Base-by-base conservation (phyloP, 805 yeast species). In the fission yeast (Schizosaccharomyces pombe) region DNA sequence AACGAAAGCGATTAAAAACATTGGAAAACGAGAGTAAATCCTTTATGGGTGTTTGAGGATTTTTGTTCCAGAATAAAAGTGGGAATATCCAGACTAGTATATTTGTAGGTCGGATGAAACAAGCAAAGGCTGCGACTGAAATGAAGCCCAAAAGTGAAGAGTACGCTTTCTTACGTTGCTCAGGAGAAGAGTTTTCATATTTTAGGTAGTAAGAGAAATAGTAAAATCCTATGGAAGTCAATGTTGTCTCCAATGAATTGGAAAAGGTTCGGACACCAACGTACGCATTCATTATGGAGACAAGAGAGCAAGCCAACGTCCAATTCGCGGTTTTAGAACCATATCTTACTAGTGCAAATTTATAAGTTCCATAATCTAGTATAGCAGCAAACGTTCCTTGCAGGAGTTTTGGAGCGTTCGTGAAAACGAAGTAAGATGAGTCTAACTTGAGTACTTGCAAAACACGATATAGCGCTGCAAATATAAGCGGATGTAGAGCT, bases 271-370 rank as follows among this genome's bases (percentile, higher is more conserved):
- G 72, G 1, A 94, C 80, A 40, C 77, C 70, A 47, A 80, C 72
- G 65, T 74, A 85, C 81, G 89, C 85, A 63, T 86, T 85, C 72
- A 85, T 89, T 2, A 82, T 78, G 51, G 84, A 80, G 1, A 70
- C 60, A 2, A 85, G 58, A 29, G 85, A 77, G 28, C 79, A 60
- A 0, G 68, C 40, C 26, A 82, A 63, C 0, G 24, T 47, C 65
- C 59, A 57, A 56, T 33, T 57, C 64, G 51, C 56, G 68, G 59
- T 28, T 63, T 60, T 24, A 74, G 74, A 54, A 84, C 73, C 32
- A 62, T 62, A 49, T 22, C 34, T 34, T 29, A 26, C 12, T 8
- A 26, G 31, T 24, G 53, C 54, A 19, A 52, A 78, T 70, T 47
- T 68, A 57, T 29, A 37, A 57, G 26, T 34, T 47, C 34, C 26